Base-by-base conservation (phyloP, 148 eudicot genomes). In the Rhododendron molle region DNA sequence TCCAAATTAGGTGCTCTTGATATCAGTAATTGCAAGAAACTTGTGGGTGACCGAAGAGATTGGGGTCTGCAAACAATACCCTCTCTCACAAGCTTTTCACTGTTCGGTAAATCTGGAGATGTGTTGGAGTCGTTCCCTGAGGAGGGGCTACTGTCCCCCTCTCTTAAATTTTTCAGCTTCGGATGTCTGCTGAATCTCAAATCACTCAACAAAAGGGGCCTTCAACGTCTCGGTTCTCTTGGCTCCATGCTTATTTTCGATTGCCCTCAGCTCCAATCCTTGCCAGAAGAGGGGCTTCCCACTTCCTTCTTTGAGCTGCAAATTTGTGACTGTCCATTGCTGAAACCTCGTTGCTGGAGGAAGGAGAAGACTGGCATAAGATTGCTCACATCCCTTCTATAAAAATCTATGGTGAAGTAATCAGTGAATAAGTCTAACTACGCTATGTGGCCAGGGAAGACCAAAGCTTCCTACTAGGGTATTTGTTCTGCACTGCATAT, bases 221-320 rank as follows among this genome's bases (percentile, higher is more conserved):
- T 54, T 54, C 60, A 54, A 9, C 52, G 2, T 49, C 52, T 49
- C 14, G 52, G 52, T 16, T 20, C 21, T 16, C 60, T 54, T 54
- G 20, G 0, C 60, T 54, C 60, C 5, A 54, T 54, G 6, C 0
- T 1, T 3, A 15, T 54, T 54, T 0, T 0, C 5, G 1, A 5
- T 3, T 54, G 60, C 60, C 20, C 60, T 54, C 5, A 54, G 60
- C 60, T 54, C 60, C 20, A 16, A 54, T 54, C 60, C 60, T 54
- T 54, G 60, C 4, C 60, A 5, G 60, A 0, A 16, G 21, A 54
- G 60, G 4, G 21, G 60, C 60, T 54, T 4, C 60, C 60, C 60
- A 4, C 60, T 15, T 54, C 60, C 21, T 23, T 54, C 60, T 54
- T 1, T 3, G 0, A 54, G 60, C 60, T 54, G 60, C 0, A 0